Evolutionary conservation across 768 basidiomycete genomes (phyloP).

Genomic region (Kwoniella dendrophila): DNA sequence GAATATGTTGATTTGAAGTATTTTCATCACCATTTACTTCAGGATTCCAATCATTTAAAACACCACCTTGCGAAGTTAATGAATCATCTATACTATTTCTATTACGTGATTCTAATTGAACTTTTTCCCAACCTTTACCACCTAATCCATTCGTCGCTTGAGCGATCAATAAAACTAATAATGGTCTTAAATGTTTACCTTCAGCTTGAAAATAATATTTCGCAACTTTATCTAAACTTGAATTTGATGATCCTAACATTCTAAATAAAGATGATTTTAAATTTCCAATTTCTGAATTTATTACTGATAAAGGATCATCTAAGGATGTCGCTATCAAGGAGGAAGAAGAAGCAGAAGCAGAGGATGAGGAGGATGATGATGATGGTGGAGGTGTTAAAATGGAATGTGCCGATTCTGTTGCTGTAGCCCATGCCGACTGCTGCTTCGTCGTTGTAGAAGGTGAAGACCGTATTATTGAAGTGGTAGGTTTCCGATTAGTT

Average conservation of each 20-base stretch:
- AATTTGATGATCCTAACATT: constrained; percentile 85
- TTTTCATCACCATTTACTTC: constrained; percentile 47
- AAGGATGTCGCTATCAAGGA: constrained; percentile 8
- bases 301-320: constrained; percentile 49
- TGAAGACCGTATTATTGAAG: background rate
- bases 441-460: background rate
- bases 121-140: constrained; percentile 57
- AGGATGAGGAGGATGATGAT: constrained; percentile 13
- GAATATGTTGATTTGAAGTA: constrained; percentile 11
- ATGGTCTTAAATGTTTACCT: constrained; percentile 80
- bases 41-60: constrained; percentile 89
- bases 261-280: constrained; percentile 72
- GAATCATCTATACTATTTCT: constrained; percentile 73
- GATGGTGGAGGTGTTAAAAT: constrained; percentile 42
- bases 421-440: constrained; percentile 47
- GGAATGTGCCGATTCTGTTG: constrained; percentile 50
- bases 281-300: constrained; percentile 71
- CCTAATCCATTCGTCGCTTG: constrained; percentile 92
- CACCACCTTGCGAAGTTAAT: constrained; percentile 70
- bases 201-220: constrained; percentile 85
- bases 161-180: constrained; percentile 84
- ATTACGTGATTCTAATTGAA: constrained; percentile 21
- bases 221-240: constrained; percentile 81
- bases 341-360: constrained; percentile 1
- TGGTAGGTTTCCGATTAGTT: background rate